Evolutionary conservation across 1,284 basidiomycete species (phyloP), one percentile per base, ranked within the genome.

Genomic region (Ustilago trichophora): DNA sequence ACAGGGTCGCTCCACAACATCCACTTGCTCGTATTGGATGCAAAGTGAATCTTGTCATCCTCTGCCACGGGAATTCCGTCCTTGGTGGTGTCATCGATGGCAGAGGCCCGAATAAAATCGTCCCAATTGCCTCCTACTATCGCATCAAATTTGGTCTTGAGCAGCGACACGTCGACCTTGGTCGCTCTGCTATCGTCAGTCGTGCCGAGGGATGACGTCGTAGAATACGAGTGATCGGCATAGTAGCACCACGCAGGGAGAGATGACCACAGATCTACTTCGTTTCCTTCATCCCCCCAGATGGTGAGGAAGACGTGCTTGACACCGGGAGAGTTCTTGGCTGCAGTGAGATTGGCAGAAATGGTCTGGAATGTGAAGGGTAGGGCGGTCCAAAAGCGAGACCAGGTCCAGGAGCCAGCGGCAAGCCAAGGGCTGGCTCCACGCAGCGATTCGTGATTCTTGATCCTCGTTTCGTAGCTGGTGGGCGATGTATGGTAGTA

Each of bases 201-300:
- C n/a, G n/a, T n/a, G n/a, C n/a, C n/a, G n/a, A n/a, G n/a, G n/a
- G n/a, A n/a, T n/a, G n/a, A n/a, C n/a, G 25, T 22, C 3, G 52
- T 44, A 3, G 75, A 73, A 55, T 82, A 83, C 0, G 62, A 73
- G 22, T 80, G 77, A 31, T 83, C 82, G 11, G 82, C 76, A 38
- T 78, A 81, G 51, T 82, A 82, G 12, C 37, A 38, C 73, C 69
- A 78, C 15, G 73, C 73, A 8, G 75, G 74, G 2, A 75, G 38
- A 21, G 56, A 70, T 11, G 55, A 66, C 51, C 52, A 72, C 5
- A 69, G 63, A 60, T 77, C 73, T 18, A 72, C 71, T 60, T 83
- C 82, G 51, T 82, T 83, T 1, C 82, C 82, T 47, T 83, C 82
- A 62, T 83, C 82, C 13, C 82, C 82, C 82, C 82, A 83, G 29